Conservation (phyloP, 352 stramenopile species). For the Pilasporangium apinafurcum region DNA sequence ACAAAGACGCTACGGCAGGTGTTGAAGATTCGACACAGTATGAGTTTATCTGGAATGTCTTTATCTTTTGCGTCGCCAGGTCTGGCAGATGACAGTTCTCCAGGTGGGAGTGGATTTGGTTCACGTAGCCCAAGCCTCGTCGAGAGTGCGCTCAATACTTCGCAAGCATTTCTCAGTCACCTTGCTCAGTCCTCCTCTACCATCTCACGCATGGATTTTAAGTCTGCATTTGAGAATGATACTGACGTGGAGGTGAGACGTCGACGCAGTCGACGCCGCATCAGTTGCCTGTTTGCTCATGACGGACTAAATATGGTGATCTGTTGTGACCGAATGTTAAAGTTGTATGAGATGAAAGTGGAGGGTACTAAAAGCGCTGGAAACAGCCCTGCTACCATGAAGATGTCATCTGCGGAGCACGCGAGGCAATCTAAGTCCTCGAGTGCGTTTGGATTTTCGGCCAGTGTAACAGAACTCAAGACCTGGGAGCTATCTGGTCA, state of each 20-base stretch:
- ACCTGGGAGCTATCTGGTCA: constrained; percentile 41
- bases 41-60: constrained; percentile 19
- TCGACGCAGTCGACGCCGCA: constrained; percentile 37
- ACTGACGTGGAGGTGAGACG: constrained; percentile 39
- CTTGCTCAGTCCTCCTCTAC: constrained; percentile 54
- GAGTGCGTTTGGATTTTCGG: constrained; percentile 60
- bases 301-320: constrained; percentile 63
- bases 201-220: constrained; percentile 47
- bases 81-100: constrained; percentile 19
- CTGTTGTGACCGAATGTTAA: constrained; percentile 53
- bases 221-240: constrained; percentile 51
- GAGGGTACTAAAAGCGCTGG: neutral
- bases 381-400: constrained; percentile 4
- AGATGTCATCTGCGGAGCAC: constrained; percentile 14
- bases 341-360: constrained; percentile 53
- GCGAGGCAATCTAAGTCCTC: constrained; percentile 48
- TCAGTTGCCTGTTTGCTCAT: constrained; percentile 59
- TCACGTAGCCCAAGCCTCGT: constrained; percentile 37
- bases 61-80: constrained; percentile 8
- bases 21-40: constrained; percentile 64
- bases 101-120: constrained; percentile 3
- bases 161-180: constrained; percentile 61
- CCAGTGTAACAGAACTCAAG: constrained; percentile 50
- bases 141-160: constrained; percentile 56
- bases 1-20: constrained; percentile 62